Percentiles rank a stretch among this genome's conserved stretches.
phyloP scores from a whole-genome alignment of 345 rosid species.

The Camelina neglecta region DNA sequence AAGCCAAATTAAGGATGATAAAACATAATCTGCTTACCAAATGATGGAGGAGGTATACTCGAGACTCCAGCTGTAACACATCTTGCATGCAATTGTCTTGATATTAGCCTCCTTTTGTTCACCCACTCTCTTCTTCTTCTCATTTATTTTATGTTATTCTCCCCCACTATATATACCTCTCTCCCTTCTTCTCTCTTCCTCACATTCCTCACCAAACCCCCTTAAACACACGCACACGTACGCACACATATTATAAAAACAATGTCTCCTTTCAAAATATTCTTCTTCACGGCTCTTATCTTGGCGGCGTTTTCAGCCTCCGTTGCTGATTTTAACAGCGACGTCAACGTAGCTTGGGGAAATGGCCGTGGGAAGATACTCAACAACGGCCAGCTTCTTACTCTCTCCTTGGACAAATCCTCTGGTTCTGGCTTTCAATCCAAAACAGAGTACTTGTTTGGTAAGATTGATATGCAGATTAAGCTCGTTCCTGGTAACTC shows the following conservation, averaged over 20 bases:
- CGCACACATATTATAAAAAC: background rate
- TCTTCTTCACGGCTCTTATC: slow-evolving; percentile 37
- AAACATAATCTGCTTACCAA: slow-evolving; percentile 29
- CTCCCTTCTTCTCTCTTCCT: slow-evolving; percentile 33
- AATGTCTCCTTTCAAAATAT: slow-evolving; percentile 35
- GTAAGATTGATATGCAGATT: slow-evolving; percentile 50
- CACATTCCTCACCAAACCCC: slow-evolving; percentile 46
- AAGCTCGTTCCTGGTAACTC: slow-evolving; percentile 59
- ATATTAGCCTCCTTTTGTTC: slow-evolving; percentile 39
- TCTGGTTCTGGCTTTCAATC: slow-evolving; percentile 59
- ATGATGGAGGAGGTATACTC: slow-evolving; percentile 28
- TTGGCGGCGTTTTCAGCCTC: slow-evolving; percentile 32
- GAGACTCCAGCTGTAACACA: slow-evolving; percentile 43
- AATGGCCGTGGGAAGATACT: slow-evolving; percentile 43
- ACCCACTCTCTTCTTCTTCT: slow-evolving; percentile 42
- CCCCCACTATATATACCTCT: slow-evolving; percentile 33
- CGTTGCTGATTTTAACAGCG: slow-evolving; percentile 35
- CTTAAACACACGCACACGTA: slow-evolving; percentile 29
- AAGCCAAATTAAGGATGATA: background rate
- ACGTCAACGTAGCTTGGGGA: slow-evolving; percentile 44
- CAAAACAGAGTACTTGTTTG: slow-evolving; percentile 48
- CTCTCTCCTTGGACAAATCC: slow-evolving; percentile 46
- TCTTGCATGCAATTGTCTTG: slow-evolving; percentile 42
- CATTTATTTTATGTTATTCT: slow-evolving; percentile 12
- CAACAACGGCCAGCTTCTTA: slow-evolving; percentile 43